phyloP scores from a whole-genome alignment of 2,329 filamentous ascomycete genomes.

The Periconia sp. region DNA sequence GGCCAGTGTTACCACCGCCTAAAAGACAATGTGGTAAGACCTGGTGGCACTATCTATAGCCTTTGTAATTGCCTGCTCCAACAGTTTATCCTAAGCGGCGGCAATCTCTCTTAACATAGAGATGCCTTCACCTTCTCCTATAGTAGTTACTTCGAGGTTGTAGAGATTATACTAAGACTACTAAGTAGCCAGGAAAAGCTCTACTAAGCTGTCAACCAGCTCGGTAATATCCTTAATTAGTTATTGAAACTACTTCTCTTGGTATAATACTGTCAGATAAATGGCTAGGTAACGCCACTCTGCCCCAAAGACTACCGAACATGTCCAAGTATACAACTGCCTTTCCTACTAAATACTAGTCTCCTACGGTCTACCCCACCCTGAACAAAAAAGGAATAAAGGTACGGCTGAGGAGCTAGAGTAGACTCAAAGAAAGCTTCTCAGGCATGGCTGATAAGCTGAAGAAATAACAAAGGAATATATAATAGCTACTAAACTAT shows the following conservation, averaged over 20 bases:
- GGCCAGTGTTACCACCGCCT: slow-evolving; percentile 9
- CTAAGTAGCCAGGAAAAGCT: slow-evolving; percentile 33
- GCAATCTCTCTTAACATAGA: slow-evolving; percentile 16
- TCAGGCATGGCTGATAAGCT: too few relatives aligned
- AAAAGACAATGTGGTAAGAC: slow-evolving; percentile 12
- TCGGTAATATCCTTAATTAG: slow-evolving; percentile 38
- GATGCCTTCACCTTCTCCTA: slow-evolving; percentile 4
- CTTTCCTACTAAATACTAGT: too few relatives aligned
- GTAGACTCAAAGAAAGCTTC: too few relatives aligned
- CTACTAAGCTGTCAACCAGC: slow-evolving; percentile 28
- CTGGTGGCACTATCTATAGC: background rate
- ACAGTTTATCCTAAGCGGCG: slow-evolving; percentile 9
- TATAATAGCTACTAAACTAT: too few relatives aligned
- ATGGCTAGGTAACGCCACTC: too few relatives aligned
- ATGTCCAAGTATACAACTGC: too few relatives aligned
- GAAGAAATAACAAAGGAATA: too few relatives aligned
- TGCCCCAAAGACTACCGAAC: too few relatives aligned
- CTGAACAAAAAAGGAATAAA: too few relatives aligned
- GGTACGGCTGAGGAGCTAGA: too few relatives aligned
- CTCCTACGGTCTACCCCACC: too few relatives aligned
- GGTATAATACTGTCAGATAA: too few relatives aligned
- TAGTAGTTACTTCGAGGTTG: slow-evolving; percentile 1
- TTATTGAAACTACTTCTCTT: slow-evolving; percentile 34
- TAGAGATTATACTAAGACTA: slow-evolving; percentile 4
- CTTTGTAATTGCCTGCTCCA: slow-evolving; percentile 14